phyloP scores from a whole-genome alignment of 169 alveolate species.

The Plasmodium sp. region DNA sequence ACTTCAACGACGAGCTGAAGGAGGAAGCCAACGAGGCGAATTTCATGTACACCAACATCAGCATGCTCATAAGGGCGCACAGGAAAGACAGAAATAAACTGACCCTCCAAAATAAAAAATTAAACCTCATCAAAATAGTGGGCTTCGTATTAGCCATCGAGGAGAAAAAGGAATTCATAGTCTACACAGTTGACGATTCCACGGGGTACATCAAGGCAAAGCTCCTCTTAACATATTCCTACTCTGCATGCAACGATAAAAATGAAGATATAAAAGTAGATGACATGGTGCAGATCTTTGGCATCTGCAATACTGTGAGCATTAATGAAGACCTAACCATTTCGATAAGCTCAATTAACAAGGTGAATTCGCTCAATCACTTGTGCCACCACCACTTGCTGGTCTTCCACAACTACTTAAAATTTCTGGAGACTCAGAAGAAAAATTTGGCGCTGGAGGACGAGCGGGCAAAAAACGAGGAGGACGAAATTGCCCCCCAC shows the following conservation, averaged over 20 bases:
- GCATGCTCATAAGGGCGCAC: slow-evolving; percentile 69
- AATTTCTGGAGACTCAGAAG: slow-evolving; percentile 34
- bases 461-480: slow-evolving; percentile 21
- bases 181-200: slow-evolving; percentile 73
- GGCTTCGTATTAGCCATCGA: slow-evolving; percentile 70
- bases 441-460: slow-evolving; percentile 28
- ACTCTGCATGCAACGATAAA: slow-evolving; percentile 15
- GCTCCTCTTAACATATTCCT: slow-evolving; percentile 53
- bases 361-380: slow-evolving; percentile 53
- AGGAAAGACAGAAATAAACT: slow-evolving; percentile 56
- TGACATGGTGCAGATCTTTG: slow-evolving; percentile 64
- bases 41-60: slow-evolving; percentile 59
- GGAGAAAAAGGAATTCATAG: slow-evolving; percentile 66
- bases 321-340: slow-evolving; percentile 60
- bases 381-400: slow-evolving; percentile 73
- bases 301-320: slow-evolving; percentile 65
- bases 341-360: slow-evolving; percentile 56
- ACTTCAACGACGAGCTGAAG: slow-evolving; percentile 64
- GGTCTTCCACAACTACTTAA: slow-evolving; percentile 63
- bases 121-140: slow-evolving; percentile 67
- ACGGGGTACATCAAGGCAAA: slow-evolving; percentile 74
- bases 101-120: slow-evolving; percentile 55
- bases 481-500: background rate
- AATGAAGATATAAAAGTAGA: slow-evolving; percentile 35
- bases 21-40: slow-evolving; percentile 66